These are phyloP conservation scores for Stagonosporopsis chrysanthemi DNA, from an alignment of 2,329 filamentous ascomycete species.

Conservation along the genomic window DNA sequence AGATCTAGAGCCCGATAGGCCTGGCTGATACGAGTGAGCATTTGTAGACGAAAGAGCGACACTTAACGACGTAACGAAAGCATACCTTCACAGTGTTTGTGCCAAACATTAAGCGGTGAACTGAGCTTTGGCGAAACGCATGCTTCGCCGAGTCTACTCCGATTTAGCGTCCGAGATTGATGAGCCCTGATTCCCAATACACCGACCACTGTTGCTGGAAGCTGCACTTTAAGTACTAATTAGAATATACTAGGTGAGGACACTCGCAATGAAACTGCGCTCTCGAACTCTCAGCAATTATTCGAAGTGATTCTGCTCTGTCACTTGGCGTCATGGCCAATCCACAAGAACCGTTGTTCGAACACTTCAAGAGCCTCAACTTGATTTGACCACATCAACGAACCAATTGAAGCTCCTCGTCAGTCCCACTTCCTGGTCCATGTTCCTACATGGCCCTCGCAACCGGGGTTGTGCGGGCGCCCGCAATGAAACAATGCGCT, in stretches of 20 bases:
- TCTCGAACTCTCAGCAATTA: no score
- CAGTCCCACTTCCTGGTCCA: slow-evolving; percentile 11
- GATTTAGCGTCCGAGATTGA: slow-evolving; percentile 1
- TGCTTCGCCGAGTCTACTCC: slow-evolving; percentile 18
- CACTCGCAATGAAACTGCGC: background rate
- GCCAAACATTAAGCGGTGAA: background rate
- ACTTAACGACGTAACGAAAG: slow-evolving; percentile 12
- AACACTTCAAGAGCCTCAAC: slow-evolving; percentile 9
- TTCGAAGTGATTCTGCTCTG: background rate
- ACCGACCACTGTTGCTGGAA: background rate
- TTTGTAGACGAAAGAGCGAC: slow-evolving; percentile 3
- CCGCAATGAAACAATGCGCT: slow-evolving; percentile 3
- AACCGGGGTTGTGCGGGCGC: slow-evolving; percentile 9
- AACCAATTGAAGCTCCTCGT: background rate
- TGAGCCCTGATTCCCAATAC: slow-evolving; percentile 3
- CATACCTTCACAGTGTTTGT: background rate
- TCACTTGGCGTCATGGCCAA: slow-evolving; percentile 1
- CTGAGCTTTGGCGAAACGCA: slow-evolving; percentile 2
- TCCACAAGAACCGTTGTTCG: slow-evolving; percentile 4
- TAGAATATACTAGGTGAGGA: background rate
- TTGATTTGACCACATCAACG: slow-evolving; percentile 3
- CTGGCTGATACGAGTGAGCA: background rate
- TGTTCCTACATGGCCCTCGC: slow-evolving; percentile 13
- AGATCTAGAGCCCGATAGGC: background rate
- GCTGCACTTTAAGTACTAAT: background rate